These are phyloP conservation scores for Artemisia annua DNA, from an alignment of 129 eudicot genomes.

Conservation along the genomic window DNA sequence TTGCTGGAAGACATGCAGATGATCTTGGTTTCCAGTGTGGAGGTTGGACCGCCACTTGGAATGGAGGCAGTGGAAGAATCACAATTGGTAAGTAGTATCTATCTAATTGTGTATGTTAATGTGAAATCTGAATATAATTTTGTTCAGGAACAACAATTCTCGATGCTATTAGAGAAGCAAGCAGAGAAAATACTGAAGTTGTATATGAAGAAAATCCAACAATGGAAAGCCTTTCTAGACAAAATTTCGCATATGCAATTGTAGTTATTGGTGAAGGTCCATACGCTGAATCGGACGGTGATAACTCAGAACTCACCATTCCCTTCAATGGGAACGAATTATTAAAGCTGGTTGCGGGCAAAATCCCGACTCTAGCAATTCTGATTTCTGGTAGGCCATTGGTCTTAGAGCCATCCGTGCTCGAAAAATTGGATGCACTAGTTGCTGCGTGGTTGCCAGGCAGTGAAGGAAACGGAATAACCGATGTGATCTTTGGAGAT, in stretches of 20 bases:
- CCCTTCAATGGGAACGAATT: conserved; percentile 52
- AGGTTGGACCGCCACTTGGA: conserved; percentile 44
- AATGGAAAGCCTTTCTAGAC: conserved; percentile 42
- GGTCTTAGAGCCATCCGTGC: conserved; percentile 46
- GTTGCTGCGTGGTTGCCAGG: conserved; percentile 72
- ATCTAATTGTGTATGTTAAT: neutral
- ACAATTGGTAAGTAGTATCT: conserved; percentile 15
- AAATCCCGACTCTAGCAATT: conserved; percentile 47
- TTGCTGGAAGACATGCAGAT: conserved; percentile 38
- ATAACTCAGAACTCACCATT: conserved; percentile 48
- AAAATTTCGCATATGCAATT: conserved; percentile 49
- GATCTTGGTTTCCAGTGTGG: conserved; percentile 42
- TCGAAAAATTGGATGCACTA: conserved; percentile 53
- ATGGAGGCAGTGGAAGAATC: conserved; percentile 32
- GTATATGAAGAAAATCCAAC: conserved; percentile 47
- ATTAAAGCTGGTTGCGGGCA: conserved; percentile 38
- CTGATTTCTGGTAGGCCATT: conserved; percentile 68
- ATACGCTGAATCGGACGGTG: conserved; percentile 52
- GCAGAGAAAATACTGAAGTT: conserved; percentile 40
- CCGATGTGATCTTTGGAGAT: conserved; percentile 1
- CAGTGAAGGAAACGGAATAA: conserved; percentile 27
- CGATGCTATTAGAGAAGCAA: neutral
- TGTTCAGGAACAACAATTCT: neutral
- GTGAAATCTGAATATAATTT: neutral
- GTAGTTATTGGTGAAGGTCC: conserved; percentile 74